Conservation (phyloP, 2,329 filamentous ascomycete genomes). For the Fusarium begoniae region DNA sequence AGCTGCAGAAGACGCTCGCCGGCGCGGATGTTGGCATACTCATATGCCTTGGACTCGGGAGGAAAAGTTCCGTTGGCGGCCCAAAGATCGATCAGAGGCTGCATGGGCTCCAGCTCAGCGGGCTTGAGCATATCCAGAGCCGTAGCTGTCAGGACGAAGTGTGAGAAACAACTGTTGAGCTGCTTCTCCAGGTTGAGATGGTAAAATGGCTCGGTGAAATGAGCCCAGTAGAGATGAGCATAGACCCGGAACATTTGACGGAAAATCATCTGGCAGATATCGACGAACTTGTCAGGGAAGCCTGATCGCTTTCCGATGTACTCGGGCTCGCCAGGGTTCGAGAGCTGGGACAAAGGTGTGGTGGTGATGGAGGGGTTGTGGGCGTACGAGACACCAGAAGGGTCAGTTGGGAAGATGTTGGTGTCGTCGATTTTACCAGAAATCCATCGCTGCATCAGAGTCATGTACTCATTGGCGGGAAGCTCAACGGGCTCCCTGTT, state of each 20-base stretch:
- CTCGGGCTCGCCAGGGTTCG: constrained; percentile 68
- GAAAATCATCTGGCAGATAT: constrained; percentile 92
- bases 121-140: constrained; percentile 86
- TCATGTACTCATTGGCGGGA: constrained; percentile 92
- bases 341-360: constrained; percentile 69
- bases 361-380: constrained; percentile 68
- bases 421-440: constrained; percentile 93
- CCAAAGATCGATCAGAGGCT: constrained; percentile 92
- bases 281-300: constrained; percentile 89
- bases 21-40: constrained; percentile 69
- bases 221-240: constrained; percentile 96
- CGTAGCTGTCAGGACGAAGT: constrained; percentile 83
- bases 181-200: constrained; percentile 83
- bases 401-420: constrained; percentile 89
- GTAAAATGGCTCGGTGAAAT: constrained; percentile 87
- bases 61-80: constrained; percentile 89
- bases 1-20: constrained; percentile 68
- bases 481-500: constrained; percentile 90
- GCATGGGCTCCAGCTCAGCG: constrained; percentile 94
- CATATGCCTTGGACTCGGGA: constrained; percentile 74
- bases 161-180: constrained; percentile 87
- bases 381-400: constrained; percentile 73
- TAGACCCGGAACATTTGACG: constrained; percentile 99
- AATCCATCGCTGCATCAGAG: constrained; percentile 96
- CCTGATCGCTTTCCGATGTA: constrained; percentile 94